These are phyloP conservation scores for Datura wrightii DNA, from an alignment of 257 asterid genomes.

Conservation along the genomic window DNA sequence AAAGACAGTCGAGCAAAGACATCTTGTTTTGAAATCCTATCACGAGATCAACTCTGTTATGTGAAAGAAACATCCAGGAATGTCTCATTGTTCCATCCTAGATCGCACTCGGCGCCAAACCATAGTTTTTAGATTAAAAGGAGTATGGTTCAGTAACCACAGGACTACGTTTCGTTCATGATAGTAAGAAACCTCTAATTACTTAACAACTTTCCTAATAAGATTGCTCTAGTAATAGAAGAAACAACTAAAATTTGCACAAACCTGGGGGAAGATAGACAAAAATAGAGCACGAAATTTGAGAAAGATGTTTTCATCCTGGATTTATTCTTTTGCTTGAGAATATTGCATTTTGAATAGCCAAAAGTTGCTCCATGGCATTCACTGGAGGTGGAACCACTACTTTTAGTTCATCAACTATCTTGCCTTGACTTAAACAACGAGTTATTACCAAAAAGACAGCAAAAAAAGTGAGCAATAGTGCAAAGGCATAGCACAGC, in stretches of 20 bases:
- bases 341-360: slow-evolving; percentile 87
- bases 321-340: slow-evolving; percentile 84
- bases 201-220: neutral
- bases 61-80: neutral
- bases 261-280: slow-evolving; percentile 90
- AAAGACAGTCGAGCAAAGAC: neutral
- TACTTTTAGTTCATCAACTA: slow-evolving; percentile 75
- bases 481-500: slow-evolving; percentile 64
- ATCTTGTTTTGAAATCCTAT: neutral
- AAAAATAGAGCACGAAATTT: slow-evolving; percentile 78
- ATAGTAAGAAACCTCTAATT: neutral
- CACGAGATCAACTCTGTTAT: neutral
- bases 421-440: slow-evolving; percentile 61
- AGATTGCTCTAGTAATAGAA: neutral
- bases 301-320: slow-evolving; percentile 85
- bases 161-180: neutral
- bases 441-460: slow-evolving; percentile 79
- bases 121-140: neutral
- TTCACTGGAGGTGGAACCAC: slow-evolving; percentile 80
- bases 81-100: neutral
- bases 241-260: slow-evolving; percentile 6
- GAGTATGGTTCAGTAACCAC: slow-evolving; percentile 24
- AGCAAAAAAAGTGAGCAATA: slow-evolving; percentile 54
- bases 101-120: neutral
- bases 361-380: slow-evolving; percentile 96